Evolutionary conservation across 164 flowering plant species (phyloP).

Genomic region (Nelumbo lutea): DNA sequence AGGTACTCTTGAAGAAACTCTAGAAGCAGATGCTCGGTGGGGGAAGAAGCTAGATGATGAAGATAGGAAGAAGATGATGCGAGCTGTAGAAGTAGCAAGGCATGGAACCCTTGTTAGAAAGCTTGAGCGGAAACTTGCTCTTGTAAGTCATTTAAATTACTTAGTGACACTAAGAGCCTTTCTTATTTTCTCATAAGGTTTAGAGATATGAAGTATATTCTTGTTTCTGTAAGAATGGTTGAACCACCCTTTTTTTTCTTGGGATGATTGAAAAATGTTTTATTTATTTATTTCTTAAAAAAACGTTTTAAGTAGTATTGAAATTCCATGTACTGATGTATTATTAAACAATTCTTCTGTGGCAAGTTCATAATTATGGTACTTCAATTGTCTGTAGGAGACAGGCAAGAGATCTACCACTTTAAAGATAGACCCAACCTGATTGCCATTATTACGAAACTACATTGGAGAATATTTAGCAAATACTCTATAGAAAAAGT

Average conservation of each 20-base stretch:
- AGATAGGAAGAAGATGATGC: slow-evolving; percentile 44
- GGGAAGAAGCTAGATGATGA: slow-evolving; percentile 59
- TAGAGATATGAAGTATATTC: background rate
- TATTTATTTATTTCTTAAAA: background rate
- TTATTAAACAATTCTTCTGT: background rate
- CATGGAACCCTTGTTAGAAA: slow-evolving; percentile 72
- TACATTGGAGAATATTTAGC: background rate
- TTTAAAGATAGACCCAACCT: background rate
- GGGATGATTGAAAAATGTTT: background rate
- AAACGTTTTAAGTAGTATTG: too few relatives aligned
- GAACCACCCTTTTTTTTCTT: background rate
- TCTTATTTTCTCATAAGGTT: background rate
- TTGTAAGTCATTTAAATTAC: slow-evolving; percentile 50
- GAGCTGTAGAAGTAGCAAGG: slow-evolving; percentile 61
- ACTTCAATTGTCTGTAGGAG: background rate
- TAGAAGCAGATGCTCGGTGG: slow-evolving; percentile 83
- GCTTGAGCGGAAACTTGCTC: slow-evolving; percentile 66
- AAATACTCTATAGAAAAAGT: background rate
- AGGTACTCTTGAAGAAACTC: slow-evolving; percentile 80
- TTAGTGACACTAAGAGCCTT: background rate
- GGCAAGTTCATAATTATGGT: background rate
- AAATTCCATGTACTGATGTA: background rate
- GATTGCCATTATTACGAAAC: background rate
- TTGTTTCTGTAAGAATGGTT: background rate
- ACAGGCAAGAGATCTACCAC: background rate